These are phyloP conservation scores for Ogataea nonfermentans DNA, from an alignment of 805 yeast genomes.

Conservation along the genomic window DNA sequence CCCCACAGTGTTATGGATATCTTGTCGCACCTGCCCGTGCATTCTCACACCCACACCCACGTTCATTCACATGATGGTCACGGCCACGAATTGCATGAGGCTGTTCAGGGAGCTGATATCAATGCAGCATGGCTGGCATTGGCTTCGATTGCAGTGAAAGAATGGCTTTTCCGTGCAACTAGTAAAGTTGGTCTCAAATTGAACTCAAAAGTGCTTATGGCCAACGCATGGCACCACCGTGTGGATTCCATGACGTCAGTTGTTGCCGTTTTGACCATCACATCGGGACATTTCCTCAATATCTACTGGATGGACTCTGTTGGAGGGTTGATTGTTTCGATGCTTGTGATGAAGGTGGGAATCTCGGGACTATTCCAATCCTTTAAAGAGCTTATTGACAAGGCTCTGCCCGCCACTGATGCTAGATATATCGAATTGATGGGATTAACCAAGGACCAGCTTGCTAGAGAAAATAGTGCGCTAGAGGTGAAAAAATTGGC, in stretches of 20 bases:
- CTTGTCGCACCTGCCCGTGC: conserved; percentile 47
- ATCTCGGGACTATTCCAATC: conserved; percentile 68
- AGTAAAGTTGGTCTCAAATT: conserved; percentile 72
- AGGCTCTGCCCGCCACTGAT: conserved; percentile 53
- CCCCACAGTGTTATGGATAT: conserved; percentile 62
- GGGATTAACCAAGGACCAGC: conserved; percentile 34
- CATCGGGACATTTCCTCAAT: conserved; percentile 76
- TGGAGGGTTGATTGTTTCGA: conserved; percentile 87
- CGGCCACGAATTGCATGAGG: conserved; percentile 10
- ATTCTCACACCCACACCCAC: conserved; percentile 55
- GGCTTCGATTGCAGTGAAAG: conserved; percentile 83
- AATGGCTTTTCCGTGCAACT: conserved; percentile 83
- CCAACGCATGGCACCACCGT: conserved; percentile 99
- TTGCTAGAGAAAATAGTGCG: conserved; percentile 34
- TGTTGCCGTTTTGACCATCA: conserved; percentile 85
- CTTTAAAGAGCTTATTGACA: conserved; percentile 74
- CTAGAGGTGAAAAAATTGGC: conserved; percentile 39
- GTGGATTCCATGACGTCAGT: conserved; percentile 90
- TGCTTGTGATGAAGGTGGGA: conserved; percentile 81
- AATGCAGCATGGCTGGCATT: conserved; percentile 97
- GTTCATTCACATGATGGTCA: conserved; percentile 35
- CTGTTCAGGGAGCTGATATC: conserved; percentile 51
- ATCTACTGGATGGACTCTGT: conserved; percentile 86
- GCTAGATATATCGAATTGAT: conserved; percentile 45
- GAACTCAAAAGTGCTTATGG: conserved; percentile 85